phyloP scores from a whole-genome alignment of 441 rosid species.

The Raphanus hybrid region DNA sequence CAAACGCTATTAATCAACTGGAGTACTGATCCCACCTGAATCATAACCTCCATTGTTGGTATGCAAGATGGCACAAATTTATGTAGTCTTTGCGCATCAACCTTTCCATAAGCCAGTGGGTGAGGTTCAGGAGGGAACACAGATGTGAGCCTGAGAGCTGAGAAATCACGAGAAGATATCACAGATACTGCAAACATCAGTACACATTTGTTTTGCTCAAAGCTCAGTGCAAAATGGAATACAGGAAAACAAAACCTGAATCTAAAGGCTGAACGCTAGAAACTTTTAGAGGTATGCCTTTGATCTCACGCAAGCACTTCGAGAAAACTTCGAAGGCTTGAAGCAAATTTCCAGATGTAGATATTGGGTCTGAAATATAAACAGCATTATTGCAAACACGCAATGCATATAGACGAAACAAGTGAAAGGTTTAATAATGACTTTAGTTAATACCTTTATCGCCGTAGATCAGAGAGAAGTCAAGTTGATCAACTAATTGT shows the following conservation, averaged over 20 bases:
- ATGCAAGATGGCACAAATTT: slow-evolving; percentile 65
- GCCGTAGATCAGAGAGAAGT: slow-evolving; percentile 77
- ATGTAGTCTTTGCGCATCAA: slow-evolving; percentile 49
- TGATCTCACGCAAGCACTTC: slow-evolving; percentile 67
- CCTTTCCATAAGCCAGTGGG: slow-evolving; percentile 66
- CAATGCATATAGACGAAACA: too few species aligned
- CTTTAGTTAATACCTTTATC: slow-evolving; percentile 9
- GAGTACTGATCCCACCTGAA: slow-evolving; percentile 61
- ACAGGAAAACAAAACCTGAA: slow-evolving; percentile 58
- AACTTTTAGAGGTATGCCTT: slow-evolving; percentile 81
- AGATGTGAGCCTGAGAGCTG: slow-evolving; percentile 91
- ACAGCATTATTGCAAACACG: too few species aligned
- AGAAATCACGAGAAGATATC: slow-evolving; percentile 15
- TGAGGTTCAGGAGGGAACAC: slow-evolving; percentile 97
- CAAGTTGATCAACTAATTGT: slow-evolving; percentile 87
- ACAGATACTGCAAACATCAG: slow-evolving; percentile 20
- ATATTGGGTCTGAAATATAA: slow-evolving; percentile 66
- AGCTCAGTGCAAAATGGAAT: slow-evolving; percentile 30
- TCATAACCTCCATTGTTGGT: slow-evolving; percentile 86
- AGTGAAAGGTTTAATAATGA: too few species aligned
- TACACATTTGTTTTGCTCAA: slow-evolving; percentile 9
- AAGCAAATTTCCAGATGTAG: slow-evolving; percentile 63
- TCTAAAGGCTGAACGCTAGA: slow-evolving; percentile 87
- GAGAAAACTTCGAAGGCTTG: slow-evolving; percentile 74
- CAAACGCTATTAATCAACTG: slow-evolving; percentile 17